Percentiles rank a stretch among this genome's conserved stretches.
Conservation (phyloP, 495 filamentous ascomycete species). For the Talaromyces thailandensis region DNA sequence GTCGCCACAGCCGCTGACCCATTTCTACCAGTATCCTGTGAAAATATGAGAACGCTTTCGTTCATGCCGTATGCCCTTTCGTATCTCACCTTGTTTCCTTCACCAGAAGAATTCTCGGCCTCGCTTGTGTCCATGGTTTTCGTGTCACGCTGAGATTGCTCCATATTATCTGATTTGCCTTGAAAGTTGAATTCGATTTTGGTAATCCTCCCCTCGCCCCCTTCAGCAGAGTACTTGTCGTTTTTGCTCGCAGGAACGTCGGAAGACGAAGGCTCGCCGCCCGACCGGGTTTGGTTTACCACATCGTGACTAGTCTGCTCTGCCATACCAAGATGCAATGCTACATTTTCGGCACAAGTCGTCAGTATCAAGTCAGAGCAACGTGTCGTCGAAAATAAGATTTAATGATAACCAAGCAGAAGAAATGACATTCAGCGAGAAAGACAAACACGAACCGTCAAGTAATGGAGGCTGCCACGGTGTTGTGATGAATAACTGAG, state of each 20-base stretch:
- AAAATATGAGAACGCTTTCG: neutral
- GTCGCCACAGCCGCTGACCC: conserved; percentile 27
- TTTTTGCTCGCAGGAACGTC: conserved; percentile 60
- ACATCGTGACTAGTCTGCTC: conserved; percentile 68
- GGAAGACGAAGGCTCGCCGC: conserved; percentile 62
- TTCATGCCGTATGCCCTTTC: neutral
- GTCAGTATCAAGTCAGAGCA: neutral
- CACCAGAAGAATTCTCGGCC: conserved; percentile 21
- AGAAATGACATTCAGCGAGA: neutral
- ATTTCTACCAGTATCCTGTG: conserved; percentile 28
- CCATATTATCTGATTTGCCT: conserved; percentile 18
- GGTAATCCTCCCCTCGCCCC: conserved; percentile 43
- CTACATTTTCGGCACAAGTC: neutral
- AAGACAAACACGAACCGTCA: neutral
- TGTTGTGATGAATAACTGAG: conserved; percentile 5
- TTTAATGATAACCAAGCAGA: neutral
- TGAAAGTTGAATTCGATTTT: conserved; percentile 26
- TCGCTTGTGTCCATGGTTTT: conserved; percentile 19
- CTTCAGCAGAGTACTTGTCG: conserved; percentile 44
- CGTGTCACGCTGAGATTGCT: conserved; percentile 19
- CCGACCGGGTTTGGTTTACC: conserved; percentile 70
- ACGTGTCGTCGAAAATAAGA: neutral
- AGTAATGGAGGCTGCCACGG: conserved; percentile 8
- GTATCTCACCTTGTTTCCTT: conserved; percentile 23
- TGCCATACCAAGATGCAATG: conserved; percentile 68